Base-by-base conservation (phyloP, 139 green algal species). In the Trebouxia sp. region DNA sequence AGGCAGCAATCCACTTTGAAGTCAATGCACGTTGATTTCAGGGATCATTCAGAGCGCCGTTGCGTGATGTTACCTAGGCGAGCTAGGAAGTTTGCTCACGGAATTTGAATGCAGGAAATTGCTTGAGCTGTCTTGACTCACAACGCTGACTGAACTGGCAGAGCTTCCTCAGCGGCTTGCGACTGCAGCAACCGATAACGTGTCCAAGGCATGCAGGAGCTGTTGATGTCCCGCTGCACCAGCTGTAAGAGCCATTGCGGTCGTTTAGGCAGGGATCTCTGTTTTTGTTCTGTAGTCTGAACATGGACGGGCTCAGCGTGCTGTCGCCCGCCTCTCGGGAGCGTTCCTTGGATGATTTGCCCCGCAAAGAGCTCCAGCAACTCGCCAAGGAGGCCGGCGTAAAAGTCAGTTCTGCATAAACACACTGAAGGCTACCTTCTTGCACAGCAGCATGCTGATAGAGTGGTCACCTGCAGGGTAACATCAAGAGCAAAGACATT, bases 401-500 rank as follows among this genome's bases (percentile, higher is more conserved):
- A 1, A 79, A 79, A 28, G 72, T 79, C 0, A 30, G 7, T 30
- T 1, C 24, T 32, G 38, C 11, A 37, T 38, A 26, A 26, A 15
- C 15, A 12, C 15, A 15, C 12, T 56, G 14, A 15, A 56, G 48
- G 48, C 48, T 15, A 56, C 48, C 15, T 56, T 15, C 22, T 28
- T 75, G 66, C 37, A 37, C 0, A 35, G 20, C 55, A 32, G n/a
- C 26, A 35, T 67, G 26, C 41, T 50, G 41, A 55, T 43, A 1
- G 3, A 9, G n/a, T 37, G 2, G 24, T 22, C n/a, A 26, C 22
- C 3, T 55, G 5, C 67, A 76, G 67, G 69, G 41, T 3, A 77
- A 77, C n/a, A 53, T 53, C 41, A 77, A 77, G 24, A 77, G 69
- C 41, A 77, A 55, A 41, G 69, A 77, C 14, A 77, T 77, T 24